Evolutionary conservation across 345 rosid species (phyloP).

Genomic region (Citrus mangshanensis): DNA sequence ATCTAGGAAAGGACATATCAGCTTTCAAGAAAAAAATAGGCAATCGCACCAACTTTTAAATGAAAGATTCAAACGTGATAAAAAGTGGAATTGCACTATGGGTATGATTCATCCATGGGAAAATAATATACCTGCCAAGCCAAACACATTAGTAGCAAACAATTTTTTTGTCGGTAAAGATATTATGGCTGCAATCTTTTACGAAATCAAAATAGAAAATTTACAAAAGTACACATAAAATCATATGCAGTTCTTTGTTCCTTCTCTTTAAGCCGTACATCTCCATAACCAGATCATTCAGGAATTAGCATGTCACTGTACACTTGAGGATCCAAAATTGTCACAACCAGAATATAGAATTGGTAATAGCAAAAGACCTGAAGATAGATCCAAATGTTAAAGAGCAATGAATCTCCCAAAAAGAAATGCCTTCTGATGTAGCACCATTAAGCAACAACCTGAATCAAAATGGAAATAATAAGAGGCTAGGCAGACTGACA

Average conservation of each 20-base stretch:
- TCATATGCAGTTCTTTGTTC: not conserved
- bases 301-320: conserved; percentile 5
- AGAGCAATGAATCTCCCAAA: not conserved
- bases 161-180: too few relatives aligned
- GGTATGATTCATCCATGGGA: not conserved
- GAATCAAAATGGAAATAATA: not conserved
- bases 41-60: too few relatives aligned
- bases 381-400: not conserved
- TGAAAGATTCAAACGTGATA: not conserved
- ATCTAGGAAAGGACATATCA: not conserved
- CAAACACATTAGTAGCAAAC: not conserved
- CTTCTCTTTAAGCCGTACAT: not conserved
- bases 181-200: too few relatives aligned
- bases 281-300: not conserved
- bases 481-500: not conserved
- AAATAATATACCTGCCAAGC: not conserved
- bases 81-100: not conserved
- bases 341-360: not conserved
- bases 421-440: not conserved
- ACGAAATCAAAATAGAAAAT: not conserved
- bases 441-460: not conserved
- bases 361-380: not conserved
- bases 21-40: not conserved
- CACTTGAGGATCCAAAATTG: conserved; percentile 7
- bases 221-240: not conserved